A percentile compares a stretch with the other conserved stretches of the same genome.
phyloP scores from a whole-genome alignment of 2,329 filamentous ascomycete genomes.

The Ceratocystis huliohia region DNA sequence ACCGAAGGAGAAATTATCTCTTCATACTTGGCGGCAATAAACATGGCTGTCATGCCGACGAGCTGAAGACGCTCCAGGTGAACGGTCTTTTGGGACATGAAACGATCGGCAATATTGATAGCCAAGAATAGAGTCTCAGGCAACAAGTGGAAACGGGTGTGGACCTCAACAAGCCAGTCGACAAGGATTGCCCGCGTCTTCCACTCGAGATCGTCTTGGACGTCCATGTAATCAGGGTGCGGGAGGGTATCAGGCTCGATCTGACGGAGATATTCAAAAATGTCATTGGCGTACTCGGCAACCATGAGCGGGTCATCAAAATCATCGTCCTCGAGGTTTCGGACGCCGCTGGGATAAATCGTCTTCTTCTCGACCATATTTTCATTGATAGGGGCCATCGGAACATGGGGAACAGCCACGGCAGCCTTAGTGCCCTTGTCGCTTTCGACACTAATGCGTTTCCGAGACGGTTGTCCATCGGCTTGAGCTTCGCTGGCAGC shows the following conservation, averaged over 20 bases:
- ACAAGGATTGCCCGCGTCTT: conserved; percentile 95
- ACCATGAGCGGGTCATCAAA: conserved; percentile 93
- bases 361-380: conserved; percentile 25
- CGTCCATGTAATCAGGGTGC: conserved; percentile 88
- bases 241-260: conserved; percentile 68
- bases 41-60: conserved; percentile 97
- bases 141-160: conserved; percentile 88
- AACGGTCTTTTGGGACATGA: conserved; percentile 88
- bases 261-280: conserved; percentile 88
- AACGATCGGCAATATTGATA: conserved; percentile 97
- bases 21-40: conserved; percentile 98
- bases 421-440: conserved; percentile 33
- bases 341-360: conserved; percentile 30
- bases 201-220: conserved; percentile 93
- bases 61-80: conserved; percentile 92
- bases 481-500: conserved; percentile 16
- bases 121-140: conserved; percentile 94
- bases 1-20: conserved; percentile 95
- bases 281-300: conserved; percentile 90
- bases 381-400: conserved; percentile 22
- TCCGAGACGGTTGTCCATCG: conserved; percentile 44
- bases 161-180: conserved; percentile 97
- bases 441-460: conserved; percentile 36
- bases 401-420: conserved; percentile 18
- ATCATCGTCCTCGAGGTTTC: conserved; percentile 75